Evolutionary conservation across 179 eudicot species (phyloP), one percentile per base, ranked within the genome.

Genomic region (Corrigiola litoralis): DNA sequence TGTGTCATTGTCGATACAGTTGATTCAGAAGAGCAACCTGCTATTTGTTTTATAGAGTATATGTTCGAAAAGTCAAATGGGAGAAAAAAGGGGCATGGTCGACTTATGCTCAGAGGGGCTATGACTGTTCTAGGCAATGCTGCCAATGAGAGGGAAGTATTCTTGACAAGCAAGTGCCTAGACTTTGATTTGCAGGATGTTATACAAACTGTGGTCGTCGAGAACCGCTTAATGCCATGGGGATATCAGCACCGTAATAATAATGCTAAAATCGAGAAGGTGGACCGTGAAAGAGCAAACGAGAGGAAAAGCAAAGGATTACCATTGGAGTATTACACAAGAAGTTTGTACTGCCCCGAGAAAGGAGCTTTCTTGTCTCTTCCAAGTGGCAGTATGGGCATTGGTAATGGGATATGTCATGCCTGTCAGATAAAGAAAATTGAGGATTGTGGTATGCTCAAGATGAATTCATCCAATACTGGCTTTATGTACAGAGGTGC

Each of bases 321-420:
- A 23, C 89, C 91, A 16, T 67, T 69, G 61, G 95, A 88, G 47
- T 91, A 86, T 50, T 91, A 78, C 75, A 91, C 96, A 72, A 88
- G 84, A 78, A 85, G 92, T 63, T 41, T 82, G 65, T 95, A 95
- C 68, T 79, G 63, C 68, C 95, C 99, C 67, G 86, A 87, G 27
- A 81, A 75, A 77, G 97, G 99, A 33, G 97, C 92, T 46, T 91
- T 95, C 84, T 72, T 88, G 48, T 34, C 76, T 66, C 86, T 95
- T 63, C 78, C 69, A 60, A 46, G 33, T 41, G 72, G 77, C 11
- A 54, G 70, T 0, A 71, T 95, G 78, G 99, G 97, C 37, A 75
- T 68, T 40, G 97, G 97, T 38, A 77, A 80, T 65, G 99, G 97
- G 40, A 50, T 69, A n/a, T 95, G 99, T 71, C 40, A 67, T 68